Percentiles rank a stretch among this genome's conserved stretches.
Conservation (phyloP, 192 early-diverging fungal genomes). For the Podila verticillata region DNA sequence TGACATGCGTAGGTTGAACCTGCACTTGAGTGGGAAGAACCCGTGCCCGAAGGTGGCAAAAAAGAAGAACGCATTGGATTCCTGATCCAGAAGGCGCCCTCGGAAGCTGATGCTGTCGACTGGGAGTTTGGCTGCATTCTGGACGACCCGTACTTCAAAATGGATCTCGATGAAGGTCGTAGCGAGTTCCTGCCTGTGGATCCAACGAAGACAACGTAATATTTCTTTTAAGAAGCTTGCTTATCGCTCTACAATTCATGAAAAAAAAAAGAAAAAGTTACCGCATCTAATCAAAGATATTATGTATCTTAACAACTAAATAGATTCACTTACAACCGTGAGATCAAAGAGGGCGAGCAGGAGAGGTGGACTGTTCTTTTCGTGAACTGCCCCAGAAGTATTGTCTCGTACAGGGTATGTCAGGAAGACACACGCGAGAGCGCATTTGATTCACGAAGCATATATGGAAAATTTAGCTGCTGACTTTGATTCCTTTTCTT, state of each 20-base stretch:
- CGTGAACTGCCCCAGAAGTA: constrained; percentile 56
- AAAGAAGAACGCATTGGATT: constrained; percentile 34
- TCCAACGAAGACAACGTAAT: constrained; percentile 10
- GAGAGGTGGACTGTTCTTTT: constrained; percentile 58
- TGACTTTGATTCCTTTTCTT: neutral
- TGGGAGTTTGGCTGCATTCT: constrained; percentile 52
- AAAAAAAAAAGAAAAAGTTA: too few relatives aligned
- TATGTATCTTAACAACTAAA: neutral
- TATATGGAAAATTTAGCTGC: neutral
- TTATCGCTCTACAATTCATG: too few relatives aligned
- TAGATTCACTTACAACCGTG: constrained; percentile 45
- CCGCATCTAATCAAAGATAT: too few relatives aligned
- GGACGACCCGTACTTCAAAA: constrained; percentile 50
- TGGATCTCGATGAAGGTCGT: constrained; percentile 50
- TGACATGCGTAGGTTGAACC: constrained; percentile 16
- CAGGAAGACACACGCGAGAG: neutral
- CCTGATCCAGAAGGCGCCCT: constrained; percentile 22
- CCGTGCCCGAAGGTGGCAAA: too few relatives aligned
- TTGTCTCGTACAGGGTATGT: constrained; percentile 51
- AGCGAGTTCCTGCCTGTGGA: constrained; percentile 31
- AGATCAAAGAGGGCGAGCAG: constrained; percentile 42
- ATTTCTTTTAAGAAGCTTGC: too few relatives aligned
- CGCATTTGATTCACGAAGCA: too few relatives aligned
- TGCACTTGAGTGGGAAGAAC: constrained; percentile 6
- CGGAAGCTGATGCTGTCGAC: constrained; percentile 25